Evolutionary conservation across 2,329 filamentous ascomycete species (phyloP).

Genomic region (Colletotrichum chrysophilum): DNA sequence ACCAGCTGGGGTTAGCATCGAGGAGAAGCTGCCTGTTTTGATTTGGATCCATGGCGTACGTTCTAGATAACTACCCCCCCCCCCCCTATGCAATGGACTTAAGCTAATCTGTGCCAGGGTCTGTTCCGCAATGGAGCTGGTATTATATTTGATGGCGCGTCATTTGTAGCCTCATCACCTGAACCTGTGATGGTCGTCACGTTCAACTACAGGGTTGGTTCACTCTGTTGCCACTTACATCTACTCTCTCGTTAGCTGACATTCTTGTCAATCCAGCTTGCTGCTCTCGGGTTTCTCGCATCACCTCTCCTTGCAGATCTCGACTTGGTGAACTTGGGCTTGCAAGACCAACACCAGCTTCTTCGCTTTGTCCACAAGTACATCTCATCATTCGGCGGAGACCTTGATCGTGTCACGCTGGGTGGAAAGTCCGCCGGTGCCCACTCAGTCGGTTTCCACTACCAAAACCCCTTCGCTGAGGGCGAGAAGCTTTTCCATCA

Average conservation of each 20-base stretch:
- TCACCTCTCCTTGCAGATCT: slow-evolving; percentile 41
- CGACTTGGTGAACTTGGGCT: slow-evolving; percentile 53
- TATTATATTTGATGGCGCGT: slow-evolving; percentile 20
- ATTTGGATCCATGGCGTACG: slow-evolving; percentile 21
- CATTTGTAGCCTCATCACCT: slow-evolving; percentile 28
- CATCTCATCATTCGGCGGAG: slow-evolving; percentile 58
- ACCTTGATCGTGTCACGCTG: slow-evolving; percentile 56
- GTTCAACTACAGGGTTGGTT: slow-evolving; percentile 30
- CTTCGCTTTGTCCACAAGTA: slow-evolving; percentile 59
- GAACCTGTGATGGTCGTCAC: slow-evolving; percentile 30
- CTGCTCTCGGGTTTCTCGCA: slow-evolving; percentile 46
- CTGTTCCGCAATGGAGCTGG: slow-evolving; percentile 10
- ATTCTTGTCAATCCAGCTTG: neutral
- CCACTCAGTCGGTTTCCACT: slow-evolving; percentile 42
- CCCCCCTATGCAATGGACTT: fast-evolving
- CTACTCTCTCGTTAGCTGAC: no score
- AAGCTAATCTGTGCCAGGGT: neutral
- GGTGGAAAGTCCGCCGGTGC: slow-evolving; percentile 60
- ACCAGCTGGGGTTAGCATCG: neutral
- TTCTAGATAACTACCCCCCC: neutral
- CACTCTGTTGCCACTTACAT: fast-evolving
- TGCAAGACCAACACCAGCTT: slow-evolving; percentile 57
- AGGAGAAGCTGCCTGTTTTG: slow-evolving; percentile 21
- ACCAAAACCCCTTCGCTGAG: slow-evolving; percentile 38
- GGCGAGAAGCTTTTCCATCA: slow-evolving; percentile 36